Base-by-base conservation (phyloP, 352 stramenopile genomes). In the Phytophthora macrochlamydospora region DNA sequence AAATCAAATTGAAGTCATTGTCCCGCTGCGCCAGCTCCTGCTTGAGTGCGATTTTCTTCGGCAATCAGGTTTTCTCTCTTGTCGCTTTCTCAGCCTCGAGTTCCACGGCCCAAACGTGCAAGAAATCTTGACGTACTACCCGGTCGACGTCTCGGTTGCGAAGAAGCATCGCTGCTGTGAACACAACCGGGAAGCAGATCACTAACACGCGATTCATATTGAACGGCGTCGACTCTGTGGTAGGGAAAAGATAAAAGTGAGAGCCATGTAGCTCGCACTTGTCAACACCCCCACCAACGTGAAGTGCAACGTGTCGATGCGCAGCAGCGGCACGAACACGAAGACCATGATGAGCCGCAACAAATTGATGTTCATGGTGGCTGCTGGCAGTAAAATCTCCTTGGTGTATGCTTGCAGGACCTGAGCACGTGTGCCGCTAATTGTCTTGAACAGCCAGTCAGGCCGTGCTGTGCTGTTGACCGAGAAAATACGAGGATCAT, bases 31-130 rank as follows among this genome's bases (percentile, higher is more conserved):
- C 83, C 5, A 94, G 72, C 57, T 91, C 83, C 51, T 88, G 80
- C 44, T 94, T 94, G 30, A 94, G 79, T 91, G 44, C 80, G 80
- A 53, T 94, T 94, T 67, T 93, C 87, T 48, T 93, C 83, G 3
- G 83, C 81, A n/a, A 94, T 92, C 9, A 92, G 48, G 38, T 93
- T 89, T 93, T 94, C 53, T 94, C 79, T 1, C 78, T 71, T 14
- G 75, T 89, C 5, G 83, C 77, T 42, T 90, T 91, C 52, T 90
- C 79, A 2, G 86, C 87, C 32, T 92, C 78, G 11, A 91, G 56
- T 48, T 94, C 84, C 5, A 92, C 87, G 1, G 83, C 79, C 77
- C 84, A 90, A 8, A 92, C 85, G 44, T 93, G 85, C 4, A 94
- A 51, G 66, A 92, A 94, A 48, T 94, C 83, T 50, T 92, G 81